A percentile compares a stretch with the other conserved stretches of the same genome.
Conservation (phyloP, 2,329 filamentous ascomycete species). For the Ilyonectria robusta region DNA sequence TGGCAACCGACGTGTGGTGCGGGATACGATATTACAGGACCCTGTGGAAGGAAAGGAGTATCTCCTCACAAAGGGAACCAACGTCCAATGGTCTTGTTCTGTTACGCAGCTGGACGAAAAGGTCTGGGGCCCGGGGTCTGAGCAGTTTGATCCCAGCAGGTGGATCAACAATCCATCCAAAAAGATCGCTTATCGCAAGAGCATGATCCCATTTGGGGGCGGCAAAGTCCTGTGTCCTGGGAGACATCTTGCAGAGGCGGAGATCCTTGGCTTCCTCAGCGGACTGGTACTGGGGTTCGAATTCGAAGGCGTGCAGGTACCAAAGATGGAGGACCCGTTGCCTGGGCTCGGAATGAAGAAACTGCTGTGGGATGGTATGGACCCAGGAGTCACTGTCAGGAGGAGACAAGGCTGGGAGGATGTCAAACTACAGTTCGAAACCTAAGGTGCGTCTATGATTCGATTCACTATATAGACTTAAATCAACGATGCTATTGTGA, state of each 20-base stretch:
- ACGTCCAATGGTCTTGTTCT: conserved; percentile 21
- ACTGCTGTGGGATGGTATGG: background rate
- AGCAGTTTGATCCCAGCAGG: background rate
- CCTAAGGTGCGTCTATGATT: background rate
- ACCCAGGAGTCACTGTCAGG: background rate
- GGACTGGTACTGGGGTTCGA: conserved; percentile 18
- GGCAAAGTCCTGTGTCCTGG: conserved; percentile 30
- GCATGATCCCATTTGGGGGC: conserved; percentile 28
- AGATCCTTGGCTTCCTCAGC: conserved; percentile 20
- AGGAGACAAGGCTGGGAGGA: conserved; percentile 20
- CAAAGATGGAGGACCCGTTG: conserved; percentile 8
- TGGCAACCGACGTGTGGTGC: conserved; percentile 14
- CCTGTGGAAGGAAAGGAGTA: conserved; percentile 16
- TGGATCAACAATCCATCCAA: conserved; percentile 15
- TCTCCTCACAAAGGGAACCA: conserved; percentile 23
- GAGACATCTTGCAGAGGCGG: conserved; percentile 17
- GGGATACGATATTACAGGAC: conserved; percentile 20
- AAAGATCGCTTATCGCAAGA: conserved; percentile 13
- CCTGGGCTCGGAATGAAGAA: conserved; percentile 3
- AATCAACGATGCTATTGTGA: too few relatives aligned
- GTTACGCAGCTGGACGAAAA: conserved; percentile 12
- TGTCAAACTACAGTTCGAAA: conserved; percentile 3
- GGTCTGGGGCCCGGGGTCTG: conserved; percentile 21
- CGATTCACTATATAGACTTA: too few relatives aligned
- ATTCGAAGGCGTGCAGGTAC: conserved; percentile 9